A percentile compares a stretch with the other conserved stretches of the same genome.
Conservation (phyloP, 805 yeast species). For the Cyberlindnera meyerae region DNA sequence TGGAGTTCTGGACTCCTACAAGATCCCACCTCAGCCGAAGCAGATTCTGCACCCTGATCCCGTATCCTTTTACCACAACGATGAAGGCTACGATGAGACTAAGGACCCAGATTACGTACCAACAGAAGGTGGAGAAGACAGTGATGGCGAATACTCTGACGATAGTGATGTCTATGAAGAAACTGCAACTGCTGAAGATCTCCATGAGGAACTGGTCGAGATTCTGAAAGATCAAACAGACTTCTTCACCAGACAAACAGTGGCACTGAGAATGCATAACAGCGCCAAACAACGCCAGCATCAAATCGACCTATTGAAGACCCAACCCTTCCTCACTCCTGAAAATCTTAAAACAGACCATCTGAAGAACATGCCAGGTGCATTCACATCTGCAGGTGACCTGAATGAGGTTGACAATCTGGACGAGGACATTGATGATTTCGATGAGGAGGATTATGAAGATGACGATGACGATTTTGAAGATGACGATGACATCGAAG, state of each 20-base stretch:
- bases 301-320: constrained; percentile 11
- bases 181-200: constrained; percentile 7
- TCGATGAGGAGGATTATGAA: constrained; percentile 15
- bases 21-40: constrained; percentile 10
- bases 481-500: constrained; percentile 14
- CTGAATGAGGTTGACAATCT: constrained; percentile 26
- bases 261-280: constrained; percentile 5
- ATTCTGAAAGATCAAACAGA: constrained; percentile 14
- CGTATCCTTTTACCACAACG: constrained; percentile 15
- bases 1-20: constrained; percentile 19
- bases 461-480: constrained; percentile 11
- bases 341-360: neutral
- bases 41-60: constrained; percentile 14
- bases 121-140: constrained; percentile 5
- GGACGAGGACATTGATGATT: constrained; percentile 36
- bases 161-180: constrained; percentile 12
- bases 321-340: constrained; percentile 21
- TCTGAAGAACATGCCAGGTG: constrained; percentile 28
- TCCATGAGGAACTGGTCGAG: constrained; percentile 15
- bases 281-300: constrained; percentile 12
- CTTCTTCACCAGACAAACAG: constrained; percentile 10
- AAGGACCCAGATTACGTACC: constrained; percentile 11
- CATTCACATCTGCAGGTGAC: constrained; percentile 29
- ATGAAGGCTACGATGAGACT: constrained; percentile 22
- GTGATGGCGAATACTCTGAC: constrained; percentile 19